These are phyloP conservation scores for Lactarius sp. DNA, from an alignment of 768 basidiomycete genomes.

Conservation along the genomic window DNA sequence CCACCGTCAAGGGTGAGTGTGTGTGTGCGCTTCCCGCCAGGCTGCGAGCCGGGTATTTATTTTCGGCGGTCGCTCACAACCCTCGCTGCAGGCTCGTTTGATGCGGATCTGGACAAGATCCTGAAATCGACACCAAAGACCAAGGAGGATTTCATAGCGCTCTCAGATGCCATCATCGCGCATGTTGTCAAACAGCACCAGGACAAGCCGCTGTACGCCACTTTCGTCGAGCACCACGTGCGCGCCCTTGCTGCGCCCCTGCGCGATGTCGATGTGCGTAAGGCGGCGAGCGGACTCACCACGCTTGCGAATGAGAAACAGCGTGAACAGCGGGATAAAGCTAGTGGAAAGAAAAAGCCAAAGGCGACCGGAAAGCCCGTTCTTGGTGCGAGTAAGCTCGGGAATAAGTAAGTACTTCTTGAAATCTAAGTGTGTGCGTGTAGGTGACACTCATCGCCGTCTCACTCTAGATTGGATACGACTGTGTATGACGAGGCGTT, in stretches of 20 bases:
- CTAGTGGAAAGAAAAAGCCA: slow-evolving; percentile 86
- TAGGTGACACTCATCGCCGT: slow-evolving; percentile 20
- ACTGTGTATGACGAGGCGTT: slow-evolving; percentile 79
- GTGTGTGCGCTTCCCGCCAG: slow-evolving; percentile 21
- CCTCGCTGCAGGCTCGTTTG: slow-evolving; percentile 51
- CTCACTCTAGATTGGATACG: slow-evolving; percentile 61
- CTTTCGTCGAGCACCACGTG: slow-evolving; percentile 81
- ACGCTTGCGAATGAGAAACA: slow-evolving; percentile 94
- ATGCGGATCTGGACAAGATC: slow-evolving; percentile 62
- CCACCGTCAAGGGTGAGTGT: slow-evolving; percentile 55
- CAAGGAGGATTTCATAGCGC: slow-evolving; percentile 77
- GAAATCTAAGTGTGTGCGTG: neutral
- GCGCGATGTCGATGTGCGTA: slow-evolving; percentile 88
- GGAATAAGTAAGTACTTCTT: slow-evolving; percentile 47
- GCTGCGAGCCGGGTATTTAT: too few relatives aligned
- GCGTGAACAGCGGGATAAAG: slow-evolving; percentile 80
- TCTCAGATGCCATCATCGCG: slow-evolving; percentile 72
- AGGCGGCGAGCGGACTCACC: slow-evolving; percentile 78
- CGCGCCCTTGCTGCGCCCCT: slow-evolving; percentile 71
- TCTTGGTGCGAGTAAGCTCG: slow-evolving; percentile 65
- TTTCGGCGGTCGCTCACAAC: neutral
- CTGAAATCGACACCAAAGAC: slow-evolving; percentile 78
- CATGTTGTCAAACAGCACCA: slow-evolving; percentile 74
- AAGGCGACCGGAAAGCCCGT: slow-evolving; percentile 67
- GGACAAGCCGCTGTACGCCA: slow-evolving; percentile 72